Conservation (phyloP, 2,329 filamentous ascomycete species). For the Aspergillus ochraceoroseus region DNA sequence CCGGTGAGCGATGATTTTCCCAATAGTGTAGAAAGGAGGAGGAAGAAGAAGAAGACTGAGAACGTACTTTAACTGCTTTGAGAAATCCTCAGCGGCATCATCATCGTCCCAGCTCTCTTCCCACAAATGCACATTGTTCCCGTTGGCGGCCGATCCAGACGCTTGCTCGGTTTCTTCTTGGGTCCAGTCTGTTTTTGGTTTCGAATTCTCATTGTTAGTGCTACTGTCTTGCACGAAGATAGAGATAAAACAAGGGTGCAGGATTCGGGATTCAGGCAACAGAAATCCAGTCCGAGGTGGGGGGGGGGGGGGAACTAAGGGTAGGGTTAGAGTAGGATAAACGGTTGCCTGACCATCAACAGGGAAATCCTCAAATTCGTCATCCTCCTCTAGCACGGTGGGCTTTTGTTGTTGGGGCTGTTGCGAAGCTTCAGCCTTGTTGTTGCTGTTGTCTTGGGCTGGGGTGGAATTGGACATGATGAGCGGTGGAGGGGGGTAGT, state of each 20-base stretch:
- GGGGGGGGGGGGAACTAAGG: not conserved
- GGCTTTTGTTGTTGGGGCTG: slow-evolving; percentile 58
- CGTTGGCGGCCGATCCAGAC: slow-evolving; percentile 46
- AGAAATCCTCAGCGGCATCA: slow-evolving; percentile 94
- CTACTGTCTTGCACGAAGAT: no score
- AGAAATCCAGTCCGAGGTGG: no score
- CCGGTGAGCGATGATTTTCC: no score
- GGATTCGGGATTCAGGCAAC: no score
- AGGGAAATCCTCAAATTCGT: slow-evolving; percentile 98
- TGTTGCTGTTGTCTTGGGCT: slow-evolving; percentile 35
- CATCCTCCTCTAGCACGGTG: slow-evolving; percentile 83
- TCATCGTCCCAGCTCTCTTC: slow-evolving; percentile 99
- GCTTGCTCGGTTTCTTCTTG: slow-evolving; percentile 77
- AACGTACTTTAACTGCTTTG: slow-evolving; percentile 81
- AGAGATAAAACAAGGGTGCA: no score
- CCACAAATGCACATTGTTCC: slow-evolving; percentile 78
- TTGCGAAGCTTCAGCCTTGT: slow-evolving; percentile 38
- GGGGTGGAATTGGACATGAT: slow-evolving; percentile 47
- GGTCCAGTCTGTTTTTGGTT: slow-evolving; percentile 84
- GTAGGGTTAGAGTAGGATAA: not conserved
- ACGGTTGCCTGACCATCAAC: slow-evolving; percentile 66
- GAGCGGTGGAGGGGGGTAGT: slow-evolving; percentile 11
- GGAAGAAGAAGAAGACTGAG: not conserved
- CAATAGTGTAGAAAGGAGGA: no score
- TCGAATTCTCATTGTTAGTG: no score